Conservation (phyloP, 2,329 filamentous ascomycete species). For the Cladophialophora exuberans region DNA sequence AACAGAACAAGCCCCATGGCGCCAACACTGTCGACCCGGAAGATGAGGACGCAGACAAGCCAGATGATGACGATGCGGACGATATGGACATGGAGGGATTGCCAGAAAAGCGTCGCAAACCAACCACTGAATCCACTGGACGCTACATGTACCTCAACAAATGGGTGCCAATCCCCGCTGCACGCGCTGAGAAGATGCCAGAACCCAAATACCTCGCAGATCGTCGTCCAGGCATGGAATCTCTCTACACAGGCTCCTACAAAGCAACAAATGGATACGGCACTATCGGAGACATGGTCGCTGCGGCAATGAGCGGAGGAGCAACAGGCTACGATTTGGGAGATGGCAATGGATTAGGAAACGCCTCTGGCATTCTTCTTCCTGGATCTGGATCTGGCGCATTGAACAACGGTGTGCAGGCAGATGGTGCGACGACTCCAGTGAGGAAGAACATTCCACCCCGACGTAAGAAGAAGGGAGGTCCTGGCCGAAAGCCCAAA, state of each 20-base stretch:
- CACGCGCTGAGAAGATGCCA: conserved; percentile 55
- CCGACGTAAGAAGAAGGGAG: conserved; percentile 33
- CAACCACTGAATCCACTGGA: conserved; percentile 37
- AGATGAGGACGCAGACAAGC: conserved; percentile 42
- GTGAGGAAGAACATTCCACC: too few relatives aligned
- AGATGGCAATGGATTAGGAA: conserved; percentile 29
- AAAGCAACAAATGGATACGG: conserved; percentile 30
- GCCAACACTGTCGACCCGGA: conserved; percentile 25
- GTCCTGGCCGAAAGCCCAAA: conserved; percentile 30
- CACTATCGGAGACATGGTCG: conserved; percentile 19
- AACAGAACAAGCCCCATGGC: conserved; percentile 17
- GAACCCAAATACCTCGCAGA: conserved; percentile 67
- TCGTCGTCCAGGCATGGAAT: conserved; percentile 61
- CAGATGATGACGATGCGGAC: conserved; percentile 45
- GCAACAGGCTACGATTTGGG: conserved; percentile 29
- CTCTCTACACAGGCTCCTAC: conserved; percentile 45
- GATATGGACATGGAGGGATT: conserved; percentile 44
- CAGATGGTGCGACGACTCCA: neutral
- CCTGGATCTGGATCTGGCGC: neutral
- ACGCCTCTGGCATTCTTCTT: conserved; percentile 20
- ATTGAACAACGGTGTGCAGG: conserved; percentile 1
- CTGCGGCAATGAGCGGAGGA: conserved; percentile 4
- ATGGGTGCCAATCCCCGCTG: conserved; percentile 60
- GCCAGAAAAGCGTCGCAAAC: conserved; percentile 23
- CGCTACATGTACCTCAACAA: conserved; percentile 61